A percentile compares a stretch with the other conserved stretches of the same genome.
Conservation (phyloP, 208 protist species). For the Crithidia sp. region DNA sequence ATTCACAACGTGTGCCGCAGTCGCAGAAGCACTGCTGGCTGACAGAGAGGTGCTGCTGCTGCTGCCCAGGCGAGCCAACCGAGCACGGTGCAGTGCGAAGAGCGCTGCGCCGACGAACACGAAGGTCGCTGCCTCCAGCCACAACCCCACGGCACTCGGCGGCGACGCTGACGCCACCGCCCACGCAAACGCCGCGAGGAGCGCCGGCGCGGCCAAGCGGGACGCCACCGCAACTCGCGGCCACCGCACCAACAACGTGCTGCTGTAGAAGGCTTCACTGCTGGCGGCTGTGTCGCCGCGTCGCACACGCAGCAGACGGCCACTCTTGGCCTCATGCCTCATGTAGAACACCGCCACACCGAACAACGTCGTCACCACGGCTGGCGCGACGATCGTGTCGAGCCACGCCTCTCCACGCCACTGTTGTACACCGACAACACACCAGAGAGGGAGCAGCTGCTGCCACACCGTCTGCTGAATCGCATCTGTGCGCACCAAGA, state of each 20-base stretch:
- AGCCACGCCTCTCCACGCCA: conserved; percentile 13
- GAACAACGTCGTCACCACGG: neutral
- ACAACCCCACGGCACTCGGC: conserved; percentile 28
- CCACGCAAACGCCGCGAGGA: conserved; percentile 21
- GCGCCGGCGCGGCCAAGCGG: conserved; percentile 2
- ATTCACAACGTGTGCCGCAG: neutral
- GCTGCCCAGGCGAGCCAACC: neutral
- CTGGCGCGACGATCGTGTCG: conserved; percentile 18
- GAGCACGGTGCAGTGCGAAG: neutral
- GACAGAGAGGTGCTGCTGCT: neutral
- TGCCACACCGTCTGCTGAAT: conserved; percentile 10
- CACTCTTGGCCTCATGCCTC: neutral
- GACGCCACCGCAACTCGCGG: neutral
- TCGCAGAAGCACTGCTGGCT: neutral
- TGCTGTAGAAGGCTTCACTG: neutral
- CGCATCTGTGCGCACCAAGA: neutral
- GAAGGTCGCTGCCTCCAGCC: conserved; percentile 26
- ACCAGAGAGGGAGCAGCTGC: conserved; percentile 15
- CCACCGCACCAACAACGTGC: neutral
- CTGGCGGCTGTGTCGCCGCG: neutral
- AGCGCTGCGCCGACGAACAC: conserved; percentile 2
- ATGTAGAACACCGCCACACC: conserved; percentile 12
- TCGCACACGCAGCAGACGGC: neutral
- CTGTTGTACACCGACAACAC: conserved; percentile 21
- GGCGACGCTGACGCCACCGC: conserved; percentile 11